phyloP scores from a whole-genome alignment of 106 monocot species.

The Apostasia shenzhenica region DNA sequence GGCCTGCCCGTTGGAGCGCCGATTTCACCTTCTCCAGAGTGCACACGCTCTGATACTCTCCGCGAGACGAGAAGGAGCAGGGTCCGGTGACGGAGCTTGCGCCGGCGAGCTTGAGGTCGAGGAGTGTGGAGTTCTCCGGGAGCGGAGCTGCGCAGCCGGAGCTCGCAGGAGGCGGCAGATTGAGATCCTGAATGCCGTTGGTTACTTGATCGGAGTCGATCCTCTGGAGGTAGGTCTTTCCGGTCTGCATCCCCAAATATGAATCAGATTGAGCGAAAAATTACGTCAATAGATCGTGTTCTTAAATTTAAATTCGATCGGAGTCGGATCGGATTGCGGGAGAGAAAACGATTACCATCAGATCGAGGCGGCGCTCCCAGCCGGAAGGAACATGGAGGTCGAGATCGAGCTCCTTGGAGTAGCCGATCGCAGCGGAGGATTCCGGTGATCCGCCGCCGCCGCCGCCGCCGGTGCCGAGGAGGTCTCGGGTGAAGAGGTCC shows the following conservation, averaged over 20 bases:
- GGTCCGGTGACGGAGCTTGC: not conserved
- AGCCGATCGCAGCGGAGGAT: not conserved
- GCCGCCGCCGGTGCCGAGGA: constrained; percentile 21
- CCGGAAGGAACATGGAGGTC: constrained; percentile 17
- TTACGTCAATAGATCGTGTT: not conserved
- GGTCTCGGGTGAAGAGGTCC: constrained; percentile 18
- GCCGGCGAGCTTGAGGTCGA: constrained; percentile 25
- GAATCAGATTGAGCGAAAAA: not conserved
- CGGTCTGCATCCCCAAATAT: constrained; percentile 9
- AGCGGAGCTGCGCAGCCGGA: not conserved
- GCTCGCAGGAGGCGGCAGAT: constrained; percentile 22
- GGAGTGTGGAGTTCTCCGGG: constrained; percentile 9
- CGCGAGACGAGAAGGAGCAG: not conserved
- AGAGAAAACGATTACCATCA: constrained; percentile 2
- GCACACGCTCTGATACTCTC: constrained; percentile 52
- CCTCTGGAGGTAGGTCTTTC: constrained; percentile 26
- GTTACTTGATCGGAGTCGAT: not conserved
- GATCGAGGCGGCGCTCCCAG: constrained; percentile 18
- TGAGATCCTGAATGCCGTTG: constrained; percentile 36
- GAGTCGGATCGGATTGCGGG: not conserved
- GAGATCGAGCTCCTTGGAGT: constrained; percentile 27
- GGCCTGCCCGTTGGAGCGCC: constrained; percentile 5
- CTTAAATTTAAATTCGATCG: constrained; percentile 1
- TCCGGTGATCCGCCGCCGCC: not conserved
- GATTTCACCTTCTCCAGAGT: constrained; percentile 12